phyloP scores from a whole-genome alignment of 1,139 yeast genomes.

The Saccharomycopsis crataegensis region DNA sequence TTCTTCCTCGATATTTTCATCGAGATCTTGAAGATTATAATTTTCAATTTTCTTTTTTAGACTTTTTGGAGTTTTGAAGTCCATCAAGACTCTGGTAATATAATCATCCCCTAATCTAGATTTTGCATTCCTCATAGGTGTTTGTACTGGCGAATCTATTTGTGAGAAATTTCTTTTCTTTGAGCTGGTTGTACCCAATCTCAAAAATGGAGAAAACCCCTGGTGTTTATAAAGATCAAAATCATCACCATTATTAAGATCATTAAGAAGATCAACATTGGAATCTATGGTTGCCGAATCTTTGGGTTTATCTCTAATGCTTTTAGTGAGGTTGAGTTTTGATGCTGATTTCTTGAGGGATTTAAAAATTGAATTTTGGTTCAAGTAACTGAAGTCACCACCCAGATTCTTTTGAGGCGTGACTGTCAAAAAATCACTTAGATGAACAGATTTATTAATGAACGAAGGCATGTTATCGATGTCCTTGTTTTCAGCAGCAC shows the following conservation, averaged over 20 bases:
- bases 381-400: not conserved
- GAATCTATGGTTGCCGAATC: not conserved
- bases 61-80: constrained; percentile 16
- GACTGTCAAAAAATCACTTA: constrained; percentile 6
- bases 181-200: not conserved
- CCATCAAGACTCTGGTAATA: constrained; percentile 6
- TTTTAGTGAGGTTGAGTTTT: not conserved
- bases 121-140: constrained; percentile 2
- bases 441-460: constrained; percentile 6
- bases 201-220: constrained; percentile 14
- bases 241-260: not conserved
- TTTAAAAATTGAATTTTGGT: constrained; percentile 7
- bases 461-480: not conserved
- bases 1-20: constrained; percentile 7
- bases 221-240: constrained; percentile 1
- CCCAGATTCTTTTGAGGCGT: constrained; percentile 11
- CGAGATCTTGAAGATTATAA: constrained; percentile 1
- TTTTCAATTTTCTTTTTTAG: constrained; percentile 7
- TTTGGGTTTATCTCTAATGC: not conserved
- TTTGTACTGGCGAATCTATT: constrained; percentile 12
- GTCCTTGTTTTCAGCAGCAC: not conserved
- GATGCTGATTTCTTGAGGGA: constrained; percentile 1
- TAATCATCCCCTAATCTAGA: not conserved
- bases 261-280: not conserved
- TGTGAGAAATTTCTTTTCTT: constrained; percentile 9